Percentiles rank a stretch among this genome's conserved stretches.
These are phyloP conservation scores for Apophysomyces sp. DNA, from an alignment of 371 early-diverging fungal genomes.

Conservation along the genomic window DNA sequence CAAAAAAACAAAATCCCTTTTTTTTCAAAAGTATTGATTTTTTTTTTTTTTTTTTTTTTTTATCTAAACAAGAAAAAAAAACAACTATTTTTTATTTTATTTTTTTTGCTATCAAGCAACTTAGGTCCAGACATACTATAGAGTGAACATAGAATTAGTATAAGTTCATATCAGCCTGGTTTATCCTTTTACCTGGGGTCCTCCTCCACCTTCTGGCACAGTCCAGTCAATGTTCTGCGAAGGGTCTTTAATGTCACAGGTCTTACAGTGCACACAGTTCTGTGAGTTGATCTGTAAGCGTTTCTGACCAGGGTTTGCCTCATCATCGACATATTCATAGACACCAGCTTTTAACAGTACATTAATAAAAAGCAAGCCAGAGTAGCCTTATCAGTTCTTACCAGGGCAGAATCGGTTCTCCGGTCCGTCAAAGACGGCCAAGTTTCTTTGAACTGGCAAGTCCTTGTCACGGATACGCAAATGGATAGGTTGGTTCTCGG, in stretches of 20 bases:
- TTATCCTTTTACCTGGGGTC: constrained; percentile 63
- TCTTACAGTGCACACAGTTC: constrained; percentile 99
- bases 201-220: constrained; percentile 97
- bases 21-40: too few relatives aligned
- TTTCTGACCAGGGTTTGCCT: constrained; percentile 80
- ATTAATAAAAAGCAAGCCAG: constrained; percentile 6
- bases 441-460: constrained; percentile 81
- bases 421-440: constrained; percentile 91
- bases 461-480: constrained; percentile 73
- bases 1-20: too few relatives aligned
- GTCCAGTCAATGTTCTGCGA: constrained; percentile 98
- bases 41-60: too few relatives aligned
- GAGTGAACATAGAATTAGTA: neutral
- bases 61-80: too few relatives aligned
- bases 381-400: too few relatives aligned
- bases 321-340: constrained; percentile 97
- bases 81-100: too few relatives aligned
- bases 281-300: constrained; percentile 97
- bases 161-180: neutral
- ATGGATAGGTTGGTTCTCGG: constrained; percentile 96
- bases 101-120: neutral
- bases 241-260: constrained; percentile 99
- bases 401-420: constrained; percentile 97
- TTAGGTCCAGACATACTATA: constrained; percentile 33
- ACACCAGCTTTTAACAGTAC: constrained; percentile 92